Conservation (phyloP, 768 basidiomycete genomes). For the Gloeostereum incarnatum region DNA sequence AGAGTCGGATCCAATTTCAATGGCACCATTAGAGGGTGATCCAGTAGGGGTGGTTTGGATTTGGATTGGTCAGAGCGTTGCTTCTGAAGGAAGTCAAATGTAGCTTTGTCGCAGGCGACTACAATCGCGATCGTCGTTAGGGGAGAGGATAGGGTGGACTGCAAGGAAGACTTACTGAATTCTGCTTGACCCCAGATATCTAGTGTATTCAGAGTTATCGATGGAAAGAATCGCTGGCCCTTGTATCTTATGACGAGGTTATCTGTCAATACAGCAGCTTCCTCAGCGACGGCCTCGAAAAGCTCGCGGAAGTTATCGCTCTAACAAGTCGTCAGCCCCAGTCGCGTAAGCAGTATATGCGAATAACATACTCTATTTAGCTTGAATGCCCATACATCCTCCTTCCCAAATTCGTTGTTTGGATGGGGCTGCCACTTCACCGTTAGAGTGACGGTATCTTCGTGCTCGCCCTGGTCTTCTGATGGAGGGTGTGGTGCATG, state of each 20-base stretch:
- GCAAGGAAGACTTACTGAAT: slow-evolving; percentile 35
- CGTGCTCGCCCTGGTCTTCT: slow-evolving; percentile 19
- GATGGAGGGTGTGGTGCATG: slow-evolving; percentile 5
- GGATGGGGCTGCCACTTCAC: slow-evolving; percentile 68
- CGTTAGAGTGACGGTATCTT: slow-evolving; percentile 36
- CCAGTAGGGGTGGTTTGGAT: slow-evolving; percentile 5
- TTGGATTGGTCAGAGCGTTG: slow-evolving; percentile 13
- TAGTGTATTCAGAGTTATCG: slow-evolving; percentile 57
- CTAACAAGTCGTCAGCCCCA: slow-evolving; percentile 22
- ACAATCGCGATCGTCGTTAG: slow-evolving; percentile 1
- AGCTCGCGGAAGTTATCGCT: slow-evolving; percentile 54
- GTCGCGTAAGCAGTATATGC: slow-evolving; percentile 2
- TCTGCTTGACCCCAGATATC: slow-evolving; percentile 62
- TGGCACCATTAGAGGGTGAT: slow-evolving; percentile 5
- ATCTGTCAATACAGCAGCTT: slow-evolving; percentile 37
- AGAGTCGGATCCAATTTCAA: slow-evolving; percentile 8
- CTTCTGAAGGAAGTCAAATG: slow-evolving; percentile 52
- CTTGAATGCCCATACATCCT: slow-evolving; percentile 39
- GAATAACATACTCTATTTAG: slow-evolving; percentile 44
- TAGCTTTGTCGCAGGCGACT: slow-evolving; percentile 61
- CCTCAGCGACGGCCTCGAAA: slow-evolving; percentile 59
- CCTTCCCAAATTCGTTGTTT: slow-evolving; percentile 26
- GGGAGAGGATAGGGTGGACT: neutral
- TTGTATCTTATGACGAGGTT: slow-evolving; percentile 54
- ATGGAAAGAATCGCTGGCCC: slow-evolving; percentile 57